A percentile compares a stretch with the other conserved stretches of the same genome.
phyloP scores from a whole-genome alignment of 1,284 basidiomycete genomes.

The Anthracocystis panici-leucophaei region DNA sequence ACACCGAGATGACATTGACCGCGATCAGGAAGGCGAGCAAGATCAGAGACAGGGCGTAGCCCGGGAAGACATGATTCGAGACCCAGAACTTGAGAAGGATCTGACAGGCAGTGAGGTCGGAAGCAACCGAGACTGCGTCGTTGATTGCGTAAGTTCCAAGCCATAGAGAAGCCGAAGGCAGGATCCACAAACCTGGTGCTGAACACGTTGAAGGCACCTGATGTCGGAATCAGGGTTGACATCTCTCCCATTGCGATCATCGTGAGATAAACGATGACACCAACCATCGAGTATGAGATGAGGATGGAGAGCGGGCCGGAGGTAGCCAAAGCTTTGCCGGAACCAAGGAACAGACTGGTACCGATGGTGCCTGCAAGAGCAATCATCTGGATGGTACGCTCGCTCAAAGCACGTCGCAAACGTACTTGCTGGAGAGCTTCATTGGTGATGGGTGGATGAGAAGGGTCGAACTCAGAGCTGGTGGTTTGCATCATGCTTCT shows the following conservation, averaged over 20 bases:
- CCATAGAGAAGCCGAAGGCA: slow-evolving; percentile 40
- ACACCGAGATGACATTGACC: slow-evolving; percentile 73
- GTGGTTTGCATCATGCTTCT: slow-evolving; percentile 13
- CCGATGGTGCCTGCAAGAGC: slow-evolving; percentile 74
- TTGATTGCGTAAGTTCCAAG: slow-evolving; percentile 57
- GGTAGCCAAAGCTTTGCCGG: slow-evolving; percentile 70
- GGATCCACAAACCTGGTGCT: slow-evolving; percentile 58
- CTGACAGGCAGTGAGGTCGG: slow-evolving; percentile 74
- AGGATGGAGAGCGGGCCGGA: slow-evolving; percentile 72
- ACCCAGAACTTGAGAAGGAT: slow-evolving; percentile 51
- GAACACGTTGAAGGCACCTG: slow-evolving; percentile 63
- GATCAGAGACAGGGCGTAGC: slow-evolving; percentile 59
- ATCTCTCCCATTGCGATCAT: slow-evolving; percentile 69
- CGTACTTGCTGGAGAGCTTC: slow-evolving; percentile 34
- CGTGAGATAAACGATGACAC: slow-evolving; percentile 68
- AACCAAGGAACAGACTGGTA: slow-evolving; percentile 72
- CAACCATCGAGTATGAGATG: slow-evolving; percentile 65
- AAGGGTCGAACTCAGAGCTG: slow-evolving; percentile 7
- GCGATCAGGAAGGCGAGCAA: slow-evolving; percentile 71
- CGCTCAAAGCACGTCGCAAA: slow-evolving; percentile 54
- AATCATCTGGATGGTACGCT: slow-evolving; percentile 70
- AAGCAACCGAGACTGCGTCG: slow-evolving; percentile 57
- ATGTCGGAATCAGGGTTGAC: slow-evolving; percentile 55
- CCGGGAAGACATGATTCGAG: slow-evolving; percentile 29
- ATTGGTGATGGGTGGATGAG: slow-evolving; percentile 23